A percentile compares a stretch with the other conserved stretches of the same genome.
Evolutionary conservation across 495 filamentous ascomycete genomes (phyloP).

Genomic region (Massariosphaeria phaeospora): DNA sequence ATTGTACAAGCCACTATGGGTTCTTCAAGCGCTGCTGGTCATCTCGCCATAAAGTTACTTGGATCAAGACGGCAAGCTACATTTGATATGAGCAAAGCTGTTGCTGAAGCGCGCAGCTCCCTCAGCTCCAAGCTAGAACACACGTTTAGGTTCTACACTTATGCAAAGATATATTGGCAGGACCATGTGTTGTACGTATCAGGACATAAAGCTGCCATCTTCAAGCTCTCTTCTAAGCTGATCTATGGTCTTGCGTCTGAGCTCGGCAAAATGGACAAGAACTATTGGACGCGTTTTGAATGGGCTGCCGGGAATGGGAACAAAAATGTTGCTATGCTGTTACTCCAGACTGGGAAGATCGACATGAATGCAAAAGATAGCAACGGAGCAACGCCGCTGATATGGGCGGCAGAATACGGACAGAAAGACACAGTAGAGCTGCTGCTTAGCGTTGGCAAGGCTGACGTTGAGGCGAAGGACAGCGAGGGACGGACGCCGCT

Average conservation of each 20-base stretch:
- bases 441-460: background rate
- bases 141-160: constrained; percentile 32
- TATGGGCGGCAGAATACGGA: background rate
- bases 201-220: background rate
- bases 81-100: constrained; percentile 35
- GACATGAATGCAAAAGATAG: background rate
- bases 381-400: background rate
- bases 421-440: no score
- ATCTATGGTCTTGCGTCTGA: background rate
- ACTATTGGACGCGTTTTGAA: background rate
- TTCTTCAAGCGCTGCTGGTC: constrained; percentile 28
- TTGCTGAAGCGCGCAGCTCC: constrained; percentile 30
- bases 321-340: background rate
- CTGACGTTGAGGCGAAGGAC: background rate
- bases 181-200: constrained; percentile 19
- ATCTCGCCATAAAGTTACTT: constrained; percentile 35
- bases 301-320: background rate
- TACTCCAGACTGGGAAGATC: background rate
- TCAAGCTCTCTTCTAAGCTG: background rate
- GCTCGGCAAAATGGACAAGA: background rate
- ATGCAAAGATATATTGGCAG: constrained; percentile 33
- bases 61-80: constrained; percentile 31
- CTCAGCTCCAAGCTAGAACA: constrained; percentile 12
- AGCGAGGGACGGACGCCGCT: background rate
- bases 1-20: constrained; percentile 35